Evolutionary conservation across 495 filamentous ascomycete species (phyloP).

Genomic region (Penicillium robsamsonii): DNA sequence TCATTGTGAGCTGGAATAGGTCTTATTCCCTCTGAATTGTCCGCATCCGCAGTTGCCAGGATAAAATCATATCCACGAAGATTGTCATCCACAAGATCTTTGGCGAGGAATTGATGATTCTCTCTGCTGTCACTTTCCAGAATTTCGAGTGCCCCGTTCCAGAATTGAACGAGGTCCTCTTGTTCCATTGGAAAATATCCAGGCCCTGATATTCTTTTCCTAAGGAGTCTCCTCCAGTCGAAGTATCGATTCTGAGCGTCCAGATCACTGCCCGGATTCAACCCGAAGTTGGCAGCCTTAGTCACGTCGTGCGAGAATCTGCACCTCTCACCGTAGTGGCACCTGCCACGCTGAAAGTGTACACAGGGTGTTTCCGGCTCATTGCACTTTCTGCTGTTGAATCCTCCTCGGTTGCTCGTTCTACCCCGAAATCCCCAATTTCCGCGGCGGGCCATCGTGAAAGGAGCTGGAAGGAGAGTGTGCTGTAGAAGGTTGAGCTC

Average conservation of each 20-base stretch:
- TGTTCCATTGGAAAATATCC: slow-evolving; percentile 3
- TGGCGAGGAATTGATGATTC: slow-evolving; percentile 15
- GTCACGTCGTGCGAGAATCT: slow-evolving; percentile 15
- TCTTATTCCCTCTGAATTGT: not conserved
- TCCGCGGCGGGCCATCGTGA: slow-evolving; percentile 1
- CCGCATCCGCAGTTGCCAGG: slow-evolving; percentile 13
- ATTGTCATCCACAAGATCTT: slow-evolving; percentile 16
- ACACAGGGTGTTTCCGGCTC: slow-evolving; percentile 1
- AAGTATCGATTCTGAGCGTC: slow-evolving; percentile 17
- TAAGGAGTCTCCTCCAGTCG: slow-evolving; percentile 13
- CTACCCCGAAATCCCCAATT: slow-evolving; percentile 13
- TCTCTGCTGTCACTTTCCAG: slow-evolving; percentile 15
- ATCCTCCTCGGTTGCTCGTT: slow-evolving; percentile 7
- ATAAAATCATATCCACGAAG: slow-evolving; percentile 12
- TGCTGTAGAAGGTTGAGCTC: too few relatives aligned
- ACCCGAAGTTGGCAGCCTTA: slow-evolving; percentile 2
- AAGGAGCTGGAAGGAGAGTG: too few relatives aligned
- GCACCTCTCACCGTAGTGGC: slow-evolving; percentile 13
- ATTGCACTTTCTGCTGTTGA: slow-evolving; percentile 8
- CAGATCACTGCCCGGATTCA: not conserved
- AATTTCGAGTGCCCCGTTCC: slow-evolving; percentile 18
- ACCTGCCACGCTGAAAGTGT: slow-evolving; percentile 15
- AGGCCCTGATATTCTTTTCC: not conserved
- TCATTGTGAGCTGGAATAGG: not conserved
- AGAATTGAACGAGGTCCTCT: slow-evolving; percentile 12